Evolutionary conservation across 2,329 filamentous ascomycete species (phyloP), one percentile per base, ranked within the genome.

Genomic region (Ascochyta rabiei): DNA sequence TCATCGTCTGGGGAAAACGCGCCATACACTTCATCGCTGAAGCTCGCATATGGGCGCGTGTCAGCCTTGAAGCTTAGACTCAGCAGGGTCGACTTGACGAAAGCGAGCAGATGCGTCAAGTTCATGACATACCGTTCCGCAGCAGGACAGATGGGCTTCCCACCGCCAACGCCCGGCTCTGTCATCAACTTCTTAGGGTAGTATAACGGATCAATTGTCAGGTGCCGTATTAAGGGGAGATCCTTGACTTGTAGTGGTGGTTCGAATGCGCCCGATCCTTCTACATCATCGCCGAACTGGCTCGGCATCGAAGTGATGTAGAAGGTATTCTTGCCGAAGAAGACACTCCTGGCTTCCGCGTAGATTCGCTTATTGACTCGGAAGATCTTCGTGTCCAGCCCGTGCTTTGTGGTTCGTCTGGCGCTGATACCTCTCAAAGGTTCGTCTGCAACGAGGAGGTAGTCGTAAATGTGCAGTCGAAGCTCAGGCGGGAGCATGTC

Each of bases 281-380:
- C 53, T 12, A 46, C 30, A 21, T 50, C 48, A 12, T 48, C 37
- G 15, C 44, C 46, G 15, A n/a, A 18, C 8, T 24, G 24, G 8
- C 59, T 51, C 2, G 59, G 56, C 8, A 60, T 24, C 4, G 62
- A 64, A 21, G 61, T 66, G 40, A 73, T 52, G 35, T 59, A 57
- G 59, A 80, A 77, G 9, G 63, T 69, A 57, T 79, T 79, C 52
- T 74, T 75, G 51, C 68, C 68, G 57, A 77, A 78, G 52, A 80
- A 76, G 21, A 76, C 66, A 23, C 65, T 65, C 23, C 71, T 69
- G 1, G 77, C 75, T 66, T 80, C 77, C 26, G 71, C 67, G 64
- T 78, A 66, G 53, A 79, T 70, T 28, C 74, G 71, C 43, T 70
- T 73, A 61, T 70, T 77, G 19, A 64, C 66, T 15, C 73, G 65